Conservation (phyloP, 371 early-diverging fungal species). For the Dichotomocladium elegans region DNA sequence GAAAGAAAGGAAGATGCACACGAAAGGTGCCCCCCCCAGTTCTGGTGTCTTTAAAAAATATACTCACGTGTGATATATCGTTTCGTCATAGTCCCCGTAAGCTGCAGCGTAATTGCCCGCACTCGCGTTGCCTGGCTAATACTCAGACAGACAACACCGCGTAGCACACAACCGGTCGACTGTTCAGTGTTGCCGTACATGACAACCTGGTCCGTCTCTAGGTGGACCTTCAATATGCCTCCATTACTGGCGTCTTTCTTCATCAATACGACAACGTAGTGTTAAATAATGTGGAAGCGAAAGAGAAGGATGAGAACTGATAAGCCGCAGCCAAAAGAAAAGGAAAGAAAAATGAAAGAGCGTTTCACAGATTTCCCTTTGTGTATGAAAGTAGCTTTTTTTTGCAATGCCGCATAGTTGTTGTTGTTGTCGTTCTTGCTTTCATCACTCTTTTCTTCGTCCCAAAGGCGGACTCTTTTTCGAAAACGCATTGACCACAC, state of each 20-base stretch:
- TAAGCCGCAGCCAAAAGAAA: background rate
- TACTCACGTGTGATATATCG: slow-evolving; percentile 8
- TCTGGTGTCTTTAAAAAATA: slow-evolving; percentile 26
- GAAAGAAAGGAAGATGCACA: background rate
- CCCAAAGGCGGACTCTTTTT: too few species aligned
- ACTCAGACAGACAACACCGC: slow-evolving; percentile 28
- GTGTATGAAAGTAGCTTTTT: too few species aligned
- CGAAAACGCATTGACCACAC: too few species aligned
- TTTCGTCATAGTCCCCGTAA: slow-evolving; percentile 21
- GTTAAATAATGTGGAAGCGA: background rate
- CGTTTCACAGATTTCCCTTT: too few species aligned
- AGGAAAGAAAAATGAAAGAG: too few species aligned
- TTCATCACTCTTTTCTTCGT: too few species aligned
- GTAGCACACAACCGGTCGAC: slow-evolving; percentile 37
- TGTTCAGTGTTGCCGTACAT: slow-evolving; percentile 31
- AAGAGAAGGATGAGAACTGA: background rate
- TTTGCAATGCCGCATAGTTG: too few species aligned
- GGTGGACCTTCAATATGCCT: slow-evolving; percentile 17
- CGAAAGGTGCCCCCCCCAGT: too few species aligned
- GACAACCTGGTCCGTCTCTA: slow-evolving; percentile 36
- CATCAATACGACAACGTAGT: background rate
- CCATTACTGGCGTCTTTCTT: background rate
- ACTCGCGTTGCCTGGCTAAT: slow-evolving; percentile 28
- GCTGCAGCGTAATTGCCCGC: slow-evolving; percentile 23
- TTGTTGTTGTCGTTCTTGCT: too few species aligned